Conservation (phyloP, 176 grass and related monocot species). For the Oryza meyeriana region DNA sequence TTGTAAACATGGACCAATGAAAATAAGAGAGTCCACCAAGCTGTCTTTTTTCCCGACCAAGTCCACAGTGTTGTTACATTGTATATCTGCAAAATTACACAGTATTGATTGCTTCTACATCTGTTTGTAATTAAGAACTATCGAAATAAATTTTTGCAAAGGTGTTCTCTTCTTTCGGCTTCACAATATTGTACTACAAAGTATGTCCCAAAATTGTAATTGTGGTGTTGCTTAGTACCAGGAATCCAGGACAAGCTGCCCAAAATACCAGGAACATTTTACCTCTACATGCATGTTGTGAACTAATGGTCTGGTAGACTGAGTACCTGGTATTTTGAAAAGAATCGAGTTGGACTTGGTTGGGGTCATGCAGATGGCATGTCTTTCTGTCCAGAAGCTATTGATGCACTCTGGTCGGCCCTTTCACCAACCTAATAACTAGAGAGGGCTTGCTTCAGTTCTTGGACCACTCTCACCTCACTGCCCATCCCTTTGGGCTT, state of each 20-base stretch:
- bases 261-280: not conserved
- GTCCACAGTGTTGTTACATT: not conserved
- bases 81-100: not conserved
- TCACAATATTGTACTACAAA: not conserved
- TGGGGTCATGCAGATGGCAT: not conserved
- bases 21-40: not conserved
- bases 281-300: not conserved
- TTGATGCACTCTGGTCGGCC: constrained; percentile 34
- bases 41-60: not conserved
- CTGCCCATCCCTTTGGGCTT: constrained; percentile 29
- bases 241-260: not conserved
- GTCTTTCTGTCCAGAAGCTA: constrained; percentile 17
- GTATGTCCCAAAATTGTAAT: not conserved
- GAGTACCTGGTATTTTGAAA: not conserved
- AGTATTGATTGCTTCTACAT: not conserved
- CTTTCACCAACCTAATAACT: constrained; percentile 31
- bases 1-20: not conserved
- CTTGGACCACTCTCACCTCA: constrained; percentile 25
- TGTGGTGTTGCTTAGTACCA: no score
- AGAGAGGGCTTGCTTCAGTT: not conserved
- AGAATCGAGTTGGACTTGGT: constrained; percentile 6
- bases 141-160: not conserved
- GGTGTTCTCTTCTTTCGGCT: not conserved
- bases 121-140: constrained; percentile 26
- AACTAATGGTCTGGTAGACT: not conserved